Percentiles rank a stretch among this genome's conserved stretches.
These are phyloP conservation scores for Tricholoma sp. DNA, from an alignment of 768 basidiomycete species.

Conservation along the genomic window DNA sequence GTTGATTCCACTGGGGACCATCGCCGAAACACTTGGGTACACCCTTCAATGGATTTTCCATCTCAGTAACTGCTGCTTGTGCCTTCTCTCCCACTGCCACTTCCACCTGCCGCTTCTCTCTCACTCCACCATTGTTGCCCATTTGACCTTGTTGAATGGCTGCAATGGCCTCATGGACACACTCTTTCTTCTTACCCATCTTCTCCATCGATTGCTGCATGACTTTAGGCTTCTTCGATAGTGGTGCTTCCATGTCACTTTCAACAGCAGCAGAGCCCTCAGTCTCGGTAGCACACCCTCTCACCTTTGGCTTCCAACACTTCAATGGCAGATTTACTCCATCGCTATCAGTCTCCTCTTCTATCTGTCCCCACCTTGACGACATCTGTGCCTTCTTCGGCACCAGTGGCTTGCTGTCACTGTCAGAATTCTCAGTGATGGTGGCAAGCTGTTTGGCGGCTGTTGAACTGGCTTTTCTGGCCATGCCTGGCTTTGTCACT, in stretches of 20 bases:
- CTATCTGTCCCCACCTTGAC: neutral
- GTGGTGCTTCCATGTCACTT: neutral
- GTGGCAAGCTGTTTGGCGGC: neutral
- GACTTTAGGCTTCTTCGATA: neutral
- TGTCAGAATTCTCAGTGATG: neutral
- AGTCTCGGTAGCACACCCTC: neutral
- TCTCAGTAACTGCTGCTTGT: neutral
- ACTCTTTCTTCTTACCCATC: neutral
- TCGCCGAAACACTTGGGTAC: neutral
- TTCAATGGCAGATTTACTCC: neutral
- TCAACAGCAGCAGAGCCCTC: too few relatives aligned
- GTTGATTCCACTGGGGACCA: neutral
- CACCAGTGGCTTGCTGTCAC: neutral
- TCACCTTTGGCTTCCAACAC: neutral
- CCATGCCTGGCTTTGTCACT: neutral
- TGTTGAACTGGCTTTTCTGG: neutral
- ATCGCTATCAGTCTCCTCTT: neutral
- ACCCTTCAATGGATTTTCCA: neutral
- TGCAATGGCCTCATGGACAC: neutral
- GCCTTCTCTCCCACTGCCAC: neutral
- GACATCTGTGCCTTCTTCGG: neutral
- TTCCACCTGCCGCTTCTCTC: neutral
- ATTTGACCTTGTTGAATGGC: neutral
- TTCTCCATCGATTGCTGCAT: neutral
- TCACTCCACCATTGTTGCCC: too few relatives aligned